These are phyloP conservation scores for Zelonia costaricensis DNA, from an alignment of 208 protist genomes.

Conservation along the genomic window DNA sequence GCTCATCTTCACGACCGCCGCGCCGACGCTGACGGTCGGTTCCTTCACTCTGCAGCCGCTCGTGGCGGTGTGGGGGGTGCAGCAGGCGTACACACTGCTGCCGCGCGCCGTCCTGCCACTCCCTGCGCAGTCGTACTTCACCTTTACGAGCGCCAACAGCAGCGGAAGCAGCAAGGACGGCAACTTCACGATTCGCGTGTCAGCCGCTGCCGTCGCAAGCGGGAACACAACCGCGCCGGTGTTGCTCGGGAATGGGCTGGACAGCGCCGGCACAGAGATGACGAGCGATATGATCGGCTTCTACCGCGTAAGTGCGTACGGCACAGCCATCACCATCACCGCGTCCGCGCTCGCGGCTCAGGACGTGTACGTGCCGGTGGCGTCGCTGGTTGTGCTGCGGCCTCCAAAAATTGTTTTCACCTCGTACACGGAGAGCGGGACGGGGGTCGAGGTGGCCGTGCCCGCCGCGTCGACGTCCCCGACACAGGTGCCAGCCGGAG, in stretches of 20 bases:
- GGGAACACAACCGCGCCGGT: not conserved
- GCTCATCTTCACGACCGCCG: slow-evolving; percentile 28
- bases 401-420: slow-evolving; percentile 11
- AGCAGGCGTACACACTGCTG: not conserved
- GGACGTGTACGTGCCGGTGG: not conserved
- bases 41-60: slow-evolving; percentile 9
- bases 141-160: not conserved
- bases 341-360: not conserved
- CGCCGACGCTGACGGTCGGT: slow-evolving; percentile 22
- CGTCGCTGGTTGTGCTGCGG: slow-evolving; percentile 8
- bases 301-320: slow-evolving; percentile 1
- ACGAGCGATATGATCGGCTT: not conserved
- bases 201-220: not conserved
- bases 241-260: slow-evolving; percentile 1
- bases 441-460: not conserved
- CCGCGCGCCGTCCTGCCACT: slow-evolving; percentile 1
- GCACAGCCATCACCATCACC: not conserved
- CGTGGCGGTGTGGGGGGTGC: slow-evolving; percentile 13
- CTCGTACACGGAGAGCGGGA: not conserved
- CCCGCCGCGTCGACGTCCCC: not conserved
- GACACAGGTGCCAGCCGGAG: slow-evolving; percentile 4
- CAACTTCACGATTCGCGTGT: not conserved
- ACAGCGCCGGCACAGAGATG: not conserved
- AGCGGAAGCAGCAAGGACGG: not conserved
- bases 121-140: slow-evolving; percentile 2